These are phyloP conservation scores for Tylopilus felleus DNA, from an alignment of 768 basidiomycete species.

Conservation along the genomic window DNA sequence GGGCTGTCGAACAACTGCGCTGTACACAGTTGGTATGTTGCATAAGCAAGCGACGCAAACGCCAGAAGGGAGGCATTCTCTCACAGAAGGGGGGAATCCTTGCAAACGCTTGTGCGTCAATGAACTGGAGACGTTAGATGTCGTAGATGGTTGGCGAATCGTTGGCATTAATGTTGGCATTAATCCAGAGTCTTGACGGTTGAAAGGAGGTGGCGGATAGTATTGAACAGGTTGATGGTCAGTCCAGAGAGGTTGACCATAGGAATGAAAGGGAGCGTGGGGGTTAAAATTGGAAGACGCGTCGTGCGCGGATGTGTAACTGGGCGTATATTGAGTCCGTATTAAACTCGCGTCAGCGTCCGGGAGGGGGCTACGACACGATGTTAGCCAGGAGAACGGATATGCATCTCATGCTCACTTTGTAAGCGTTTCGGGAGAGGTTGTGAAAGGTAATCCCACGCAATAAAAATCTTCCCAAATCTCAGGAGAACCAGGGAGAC, in stretches of 20 bases:
- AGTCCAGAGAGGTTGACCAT: background rate
- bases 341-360: background rate
- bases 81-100: background rate
- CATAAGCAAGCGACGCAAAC: background rate
- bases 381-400: background rate
- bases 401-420: background rate
- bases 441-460: background rate
- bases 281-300: background rate
- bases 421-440: background rate
- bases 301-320: background rate
- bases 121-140: fast-evolving
- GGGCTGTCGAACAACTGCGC: background rate
- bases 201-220: background rate
- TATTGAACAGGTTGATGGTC: background rate
- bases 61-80: background rate
- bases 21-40: background rate
- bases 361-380: background rate
- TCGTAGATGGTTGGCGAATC: no score
- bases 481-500: background rate
- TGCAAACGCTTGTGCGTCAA: no score
- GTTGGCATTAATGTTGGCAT: background rate
- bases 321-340: background rate
- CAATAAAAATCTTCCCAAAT: no score
- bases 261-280: background rate
- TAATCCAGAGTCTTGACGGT: background rate